Conservation (phyloP, 768 basidiomycete genomes). For the Krasilnikovozyma curviuscula region DNA sequence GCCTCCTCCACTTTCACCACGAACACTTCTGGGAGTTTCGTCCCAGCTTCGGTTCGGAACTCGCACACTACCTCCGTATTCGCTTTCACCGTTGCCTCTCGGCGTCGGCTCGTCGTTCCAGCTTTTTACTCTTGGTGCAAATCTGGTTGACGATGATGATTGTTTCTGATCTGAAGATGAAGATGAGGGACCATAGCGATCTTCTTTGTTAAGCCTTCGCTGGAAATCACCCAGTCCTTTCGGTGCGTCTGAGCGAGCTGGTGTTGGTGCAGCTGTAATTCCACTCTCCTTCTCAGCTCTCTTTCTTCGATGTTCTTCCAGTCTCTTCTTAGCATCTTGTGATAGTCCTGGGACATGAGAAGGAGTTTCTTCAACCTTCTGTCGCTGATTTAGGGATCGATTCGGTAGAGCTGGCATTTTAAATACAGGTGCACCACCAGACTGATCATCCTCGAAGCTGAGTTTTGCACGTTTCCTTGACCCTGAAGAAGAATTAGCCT, state of each 20-base stretch:
- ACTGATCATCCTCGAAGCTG: conserved; percentile 32
- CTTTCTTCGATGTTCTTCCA: conserved; percentile 58
- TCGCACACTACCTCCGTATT: conserved; percentile 40
- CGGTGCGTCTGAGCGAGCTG: conserved; percentile 19
- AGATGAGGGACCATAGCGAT: not conserved
- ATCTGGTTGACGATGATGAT: not conserved
- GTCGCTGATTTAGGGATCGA: conserved; percentile 41
- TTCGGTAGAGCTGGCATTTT: conserved; percentile 67
- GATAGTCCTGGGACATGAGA: conserved; percentile 82
- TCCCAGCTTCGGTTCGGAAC: conserved; percentile 90
- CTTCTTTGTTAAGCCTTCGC: conserved; percentile 55
- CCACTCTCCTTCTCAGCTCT: conserved; percentile 55
- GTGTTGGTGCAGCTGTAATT: conserved; percentile 17
- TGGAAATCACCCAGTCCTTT: conserved; percentile 84
- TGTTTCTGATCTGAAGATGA: not conserved
- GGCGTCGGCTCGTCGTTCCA: conserved; percentile 26
- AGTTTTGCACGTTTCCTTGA: conserved; percentile 33
- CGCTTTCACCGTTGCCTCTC: conserved; percentile 15
- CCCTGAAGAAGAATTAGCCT: conserved; percentile 33
- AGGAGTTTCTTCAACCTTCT: conserved; percentile 73
- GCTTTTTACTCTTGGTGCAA: conserved; percentile 13
- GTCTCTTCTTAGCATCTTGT: conserved; percentile 43
- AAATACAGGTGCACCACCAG: conserved; percentile 43
- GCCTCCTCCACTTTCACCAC: conserved; percentile 15
- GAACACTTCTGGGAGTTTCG: conserved; percentile 53